Base-by-base conservation (phyloP, 2,329 filamentous ascomycete species). In the Dactylellina parvicollis region DNA sequence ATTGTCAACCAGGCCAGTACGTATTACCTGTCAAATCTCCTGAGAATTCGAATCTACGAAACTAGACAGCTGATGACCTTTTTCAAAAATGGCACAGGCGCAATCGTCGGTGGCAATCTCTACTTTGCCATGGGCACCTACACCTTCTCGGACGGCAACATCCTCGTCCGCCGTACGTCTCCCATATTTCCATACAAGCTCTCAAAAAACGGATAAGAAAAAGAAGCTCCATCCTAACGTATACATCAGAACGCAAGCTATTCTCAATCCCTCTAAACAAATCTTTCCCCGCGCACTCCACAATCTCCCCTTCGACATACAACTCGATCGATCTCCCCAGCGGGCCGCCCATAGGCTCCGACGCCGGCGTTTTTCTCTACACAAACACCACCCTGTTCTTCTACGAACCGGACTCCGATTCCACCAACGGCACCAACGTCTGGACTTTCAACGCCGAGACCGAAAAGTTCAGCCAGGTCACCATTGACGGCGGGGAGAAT, bases 341-440 rank as follows among this genome's bases (percentile, higher is more conserved):
- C 40, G 59, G 59, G 8, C 32, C 56, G 3, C 47, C 69, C n/a
- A 20, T 28, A 12, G 42, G 56, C 38, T 65, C 60, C 22, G 69
- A 73, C 28, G 32, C 59, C 7, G 69, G 69, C 1, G 44, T 73
- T 24, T 57, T 57, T 28, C 10, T 73, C 9, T 55, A 66, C 60
- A 73, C 69, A n/a, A 73, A 73, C 18, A 73, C 69, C 28, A 73
- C 69, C 14, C 55, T 73, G 20, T 73, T 44, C 24, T 73, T 73
- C 7, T 73, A 73, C 32, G 60, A 65, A 22, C 69, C 69, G 12
- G 55, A 52, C 24, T 32, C n/a, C 9, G 49, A 42, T 18, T 38
- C 2, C 14, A 36, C 9, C 30, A 66, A 56, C n/a, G 61, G 49
- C 8, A 61, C 47, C 1, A 56, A n/a, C 4, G 49, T 73, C 28